Conservation (phyloP, 495 filamentous ascomycete genomes). For the Neurospora sp. region DNA sequence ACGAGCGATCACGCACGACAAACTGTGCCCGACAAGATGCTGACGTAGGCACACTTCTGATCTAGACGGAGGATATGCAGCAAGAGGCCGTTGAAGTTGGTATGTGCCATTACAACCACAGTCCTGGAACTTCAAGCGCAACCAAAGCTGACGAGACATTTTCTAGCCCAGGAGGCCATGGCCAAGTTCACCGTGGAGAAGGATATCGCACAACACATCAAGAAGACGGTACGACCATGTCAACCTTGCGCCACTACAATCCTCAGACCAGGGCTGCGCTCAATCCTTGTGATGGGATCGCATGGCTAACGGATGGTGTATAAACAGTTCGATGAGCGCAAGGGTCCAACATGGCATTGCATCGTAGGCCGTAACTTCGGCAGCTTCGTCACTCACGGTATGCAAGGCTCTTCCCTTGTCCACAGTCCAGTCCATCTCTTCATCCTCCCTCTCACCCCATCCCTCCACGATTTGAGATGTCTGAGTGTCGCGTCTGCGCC, state of each 20-base stretch:
- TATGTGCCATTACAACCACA: conserved; percentile 36
- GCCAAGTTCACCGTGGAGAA: conserved; percentile 89
- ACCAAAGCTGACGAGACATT: neutral
- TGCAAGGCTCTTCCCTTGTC: conserved; percentile 6
- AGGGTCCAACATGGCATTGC: conserved; percentile 96
- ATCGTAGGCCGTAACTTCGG: conserved; percentile 98
- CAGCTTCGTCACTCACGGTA: conserved; percentile 97
- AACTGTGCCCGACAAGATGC: conserved; percentile 1
- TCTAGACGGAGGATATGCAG: conserved; percentile 91
- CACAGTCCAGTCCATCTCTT: neutral
- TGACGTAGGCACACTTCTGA: conserved; percentile 13
- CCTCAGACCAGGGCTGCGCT: conserved; percentile 71
- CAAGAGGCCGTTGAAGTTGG: conserved; percentile 87
- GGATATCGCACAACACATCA: conserved; percentile 31
- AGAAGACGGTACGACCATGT: conserved; percentile 6
- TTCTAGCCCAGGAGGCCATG: conserved; percentile 83
- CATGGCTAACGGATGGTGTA: conserved; percentile 5
- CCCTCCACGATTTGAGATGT: neutral
- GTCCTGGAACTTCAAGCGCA: neutral
- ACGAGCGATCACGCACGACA: neutral
- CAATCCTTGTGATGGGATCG: conserved; percentile 1
- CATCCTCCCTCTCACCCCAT: neutral
- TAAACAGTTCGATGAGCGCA: conserved; percentile 73
- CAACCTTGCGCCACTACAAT: conserved; percentile 21
- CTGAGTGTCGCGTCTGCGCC: neutral